Conservation (phyloP, 2,329 filamentous ascomycete genomes). For the Talaromyces atroroseus region DNA sequence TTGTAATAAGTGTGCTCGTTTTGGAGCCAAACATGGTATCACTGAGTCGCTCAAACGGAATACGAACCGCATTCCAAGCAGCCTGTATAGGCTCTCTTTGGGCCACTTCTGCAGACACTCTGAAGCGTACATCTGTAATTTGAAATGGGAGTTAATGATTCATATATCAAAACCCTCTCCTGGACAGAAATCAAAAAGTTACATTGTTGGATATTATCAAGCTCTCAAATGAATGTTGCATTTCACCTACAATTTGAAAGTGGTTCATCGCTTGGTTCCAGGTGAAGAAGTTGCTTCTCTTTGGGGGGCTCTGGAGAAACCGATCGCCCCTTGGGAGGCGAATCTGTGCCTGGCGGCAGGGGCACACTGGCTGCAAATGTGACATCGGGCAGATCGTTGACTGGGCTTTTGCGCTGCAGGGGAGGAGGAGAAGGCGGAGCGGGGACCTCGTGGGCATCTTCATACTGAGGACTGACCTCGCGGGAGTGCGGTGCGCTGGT, state of each 20-base stretch:
- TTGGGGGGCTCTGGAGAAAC: constrained; percentile 46
- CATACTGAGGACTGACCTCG: constrained; percentile 56
- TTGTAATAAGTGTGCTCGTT: constrained; percentile 58
- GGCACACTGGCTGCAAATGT: constrained; percentile 54
- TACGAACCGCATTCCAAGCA: constrained; percentile 57
- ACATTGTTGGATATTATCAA: neutral
- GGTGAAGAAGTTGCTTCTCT: neutral
- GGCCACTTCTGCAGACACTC: constrained; percentile 79
- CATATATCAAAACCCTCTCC: neutral
- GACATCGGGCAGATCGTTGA: constrained; percentile 43
- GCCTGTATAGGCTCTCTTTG: constrained; percentile 81
- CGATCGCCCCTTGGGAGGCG: constrained; percentile 53
- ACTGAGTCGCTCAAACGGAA: constrained; percentile 7
- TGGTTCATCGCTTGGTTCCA: constrained; percentile 5
- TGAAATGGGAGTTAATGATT: neutral
- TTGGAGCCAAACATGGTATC: constrained; percentile 59
- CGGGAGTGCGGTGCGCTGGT: constrained; percentile 50
- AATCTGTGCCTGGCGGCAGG: constrained; percentile 49
- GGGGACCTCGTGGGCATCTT: constrained; percentile 48
- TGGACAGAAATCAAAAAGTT: neutral
- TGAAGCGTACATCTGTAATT: constrained; percentile 59
- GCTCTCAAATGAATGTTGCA: neutral
- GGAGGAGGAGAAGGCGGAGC: constrained; percentile 21
- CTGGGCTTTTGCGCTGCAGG: constrained; percentile 19
- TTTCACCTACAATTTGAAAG: constrained; percentile 13